phyloP scores from a whole-genome alignment of 495 filamentous ascomycete species.

The Neurospora sp. region DNA sequence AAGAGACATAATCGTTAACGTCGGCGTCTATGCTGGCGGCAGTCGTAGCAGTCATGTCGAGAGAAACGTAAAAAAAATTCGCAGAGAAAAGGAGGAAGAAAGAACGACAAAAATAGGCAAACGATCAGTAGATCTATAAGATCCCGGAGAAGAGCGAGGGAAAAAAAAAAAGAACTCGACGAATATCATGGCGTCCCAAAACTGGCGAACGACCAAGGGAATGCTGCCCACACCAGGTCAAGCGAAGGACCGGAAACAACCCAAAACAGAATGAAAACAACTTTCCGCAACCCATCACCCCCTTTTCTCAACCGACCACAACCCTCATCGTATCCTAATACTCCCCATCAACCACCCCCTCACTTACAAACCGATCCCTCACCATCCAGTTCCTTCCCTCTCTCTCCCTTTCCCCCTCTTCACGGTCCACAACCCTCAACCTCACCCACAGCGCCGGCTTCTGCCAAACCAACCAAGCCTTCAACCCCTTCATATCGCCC shows the following conservation, averaged over 20 bases:
- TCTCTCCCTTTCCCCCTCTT: not conserved
- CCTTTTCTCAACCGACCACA: not conserved
- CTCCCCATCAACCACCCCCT: not conserved
- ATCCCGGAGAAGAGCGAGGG: not conserved
- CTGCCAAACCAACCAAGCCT: slow-evolving; percentile 5
- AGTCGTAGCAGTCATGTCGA: not conserved
- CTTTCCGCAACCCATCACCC: not conserved
- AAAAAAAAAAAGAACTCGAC: too few relatives aligned
- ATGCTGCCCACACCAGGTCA: too few relatives aligned
- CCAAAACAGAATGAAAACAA: not conserved
- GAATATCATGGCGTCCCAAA: too few relatives aligned
- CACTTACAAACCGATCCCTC: not conserved
- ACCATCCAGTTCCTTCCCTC: not conserved
- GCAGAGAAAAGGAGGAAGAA: not conserved
- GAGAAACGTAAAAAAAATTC: not conserved
- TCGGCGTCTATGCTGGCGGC: too few relatives aligned
- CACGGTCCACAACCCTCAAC: not conserved
- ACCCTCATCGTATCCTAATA: not conserved
- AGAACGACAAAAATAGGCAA: rapidly evolving
- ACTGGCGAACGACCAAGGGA: too few relatives aligned
- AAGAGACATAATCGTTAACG: too few relatives aligned
- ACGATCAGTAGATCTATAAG: not conserved
- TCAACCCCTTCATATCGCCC: slow-evolving; percentile 3
- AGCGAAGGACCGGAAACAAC: not conserved
- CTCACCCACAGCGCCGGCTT: slow-evolving; percentile 3